These are phyloP conservation scores for Fagopyrum tataricum DNA, from an alignment of 148 eudicot genomes.

Conservation along the genomic window DNA sequence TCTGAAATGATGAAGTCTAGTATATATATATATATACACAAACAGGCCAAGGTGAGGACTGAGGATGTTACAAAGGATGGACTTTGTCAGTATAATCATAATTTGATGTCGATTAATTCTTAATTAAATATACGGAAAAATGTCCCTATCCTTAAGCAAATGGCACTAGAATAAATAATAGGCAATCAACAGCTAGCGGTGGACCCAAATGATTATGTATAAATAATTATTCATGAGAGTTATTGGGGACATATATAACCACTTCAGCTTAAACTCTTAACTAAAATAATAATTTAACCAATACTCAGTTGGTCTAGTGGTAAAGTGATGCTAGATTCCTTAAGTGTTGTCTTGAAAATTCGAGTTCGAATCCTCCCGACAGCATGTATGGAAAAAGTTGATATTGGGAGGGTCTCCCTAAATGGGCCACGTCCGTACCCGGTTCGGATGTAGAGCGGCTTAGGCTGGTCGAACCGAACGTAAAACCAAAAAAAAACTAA, in stretches of 20 bases:
- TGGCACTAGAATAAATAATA: background rate
- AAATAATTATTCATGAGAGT: background rate
- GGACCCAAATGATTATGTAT: background rate
- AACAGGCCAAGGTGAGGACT: background rate
- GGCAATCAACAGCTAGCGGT: background rate
- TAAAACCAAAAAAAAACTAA: no score
- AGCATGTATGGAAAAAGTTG: no score
- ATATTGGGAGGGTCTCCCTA: no score
- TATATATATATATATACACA: conserved; percentile 21
- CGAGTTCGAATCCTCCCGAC: no score
- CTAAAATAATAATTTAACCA: no score
- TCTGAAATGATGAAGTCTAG: background rate
- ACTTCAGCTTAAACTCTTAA: background rate
- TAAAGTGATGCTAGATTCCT: no score
- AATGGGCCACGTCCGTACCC: no score
- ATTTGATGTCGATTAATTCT: background rate
- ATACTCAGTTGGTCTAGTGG: no score
- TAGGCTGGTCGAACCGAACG: no score
- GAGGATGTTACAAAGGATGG: conserved; percentile 17
- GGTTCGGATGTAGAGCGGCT: no score
- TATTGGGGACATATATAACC: background rate
- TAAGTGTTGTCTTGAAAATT: no score
- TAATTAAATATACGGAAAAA: conserved; percentile 18
- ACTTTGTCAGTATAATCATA: conserved; percentile 24
- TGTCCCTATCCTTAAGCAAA: conserved; percentile 17